Conservation (phyloP, 2,329 filamentous ascomycete species). For the Daldinia eschscholtzii region DNA sequence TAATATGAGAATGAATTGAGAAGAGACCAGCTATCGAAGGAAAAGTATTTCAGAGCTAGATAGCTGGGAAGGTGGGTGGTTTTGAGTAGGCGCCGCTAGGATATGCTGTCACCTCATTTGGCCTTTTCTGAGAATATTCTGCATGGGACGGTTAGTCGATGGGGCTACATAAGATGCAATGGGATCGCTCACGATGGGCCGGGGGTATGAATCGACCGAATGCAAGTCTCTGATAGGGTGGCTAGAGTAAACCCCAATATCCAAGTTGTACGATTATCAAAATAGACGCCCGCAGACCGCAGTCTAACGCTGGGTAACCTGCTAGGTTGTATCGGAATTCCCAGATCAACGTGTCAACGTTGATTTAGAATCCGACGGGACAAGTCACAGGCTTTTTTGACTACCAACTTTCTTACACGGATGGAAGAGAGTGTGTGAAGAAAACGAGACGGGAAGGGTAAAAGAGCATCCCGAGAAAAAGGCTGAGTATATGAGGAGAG, state of each 20-base stretch:
- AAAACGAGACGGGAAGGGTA: slow-evolving; percentile 24
- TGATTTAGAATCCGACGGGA: slow-evolving; percentile 39
- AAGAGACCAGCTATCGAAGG: slow-evolving; percentile 70
- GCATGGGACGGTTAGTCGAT: slow-evolving; percentile 57
- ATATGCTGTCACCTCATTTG: slow-evolving; percentile 53
- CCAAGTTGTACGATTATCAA: slow-evolving; percentile 56
- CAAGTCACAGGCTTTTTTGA: slow-evolving; percentile 44
- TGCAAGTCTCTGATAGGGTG: slow-evolving; percentile 60
- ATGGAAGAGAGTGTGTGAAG: slow-evolving; percentile 18
- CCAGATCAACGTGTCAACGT: slow-evolving; percentile 45
- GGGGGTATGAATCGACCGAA: slow-evolving; percentile 55
- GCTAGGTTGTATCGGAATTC: slow-evolving; percentile 46
- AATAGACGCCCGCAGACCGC: slow-evolving; percentile 61
- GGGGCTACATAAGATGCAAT: slow-evolving; percentile 55
- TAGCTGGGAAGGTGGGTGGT: slow-evolving; percentile 60
- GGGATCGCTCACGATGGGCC: slow-evolving; percentile 56
- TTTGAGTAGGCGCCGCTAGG: slow-evolving; percentile 64
- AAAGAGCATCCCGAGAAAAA: slow-evolving; percentile 33
- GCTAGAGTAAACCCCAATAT: slow-evolving; percentile 53
- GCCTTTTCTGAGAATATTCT: slow-evolving; percentile 50
- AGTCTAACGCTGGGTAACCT: slow-evolving; percentile 53
- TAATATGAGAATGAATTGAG: slow-evolving; percentile 55
- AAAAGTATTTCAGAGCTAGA: slow-evolving; percentile 54
- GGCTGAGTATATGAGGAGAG: slow-evolving; percentile 46
- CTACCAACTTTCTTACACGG: slow-evolving; percentile 22